phyloP scores from a whole-genome alignment of 345 rosid species.

The Citrus hindsii region DNA sequence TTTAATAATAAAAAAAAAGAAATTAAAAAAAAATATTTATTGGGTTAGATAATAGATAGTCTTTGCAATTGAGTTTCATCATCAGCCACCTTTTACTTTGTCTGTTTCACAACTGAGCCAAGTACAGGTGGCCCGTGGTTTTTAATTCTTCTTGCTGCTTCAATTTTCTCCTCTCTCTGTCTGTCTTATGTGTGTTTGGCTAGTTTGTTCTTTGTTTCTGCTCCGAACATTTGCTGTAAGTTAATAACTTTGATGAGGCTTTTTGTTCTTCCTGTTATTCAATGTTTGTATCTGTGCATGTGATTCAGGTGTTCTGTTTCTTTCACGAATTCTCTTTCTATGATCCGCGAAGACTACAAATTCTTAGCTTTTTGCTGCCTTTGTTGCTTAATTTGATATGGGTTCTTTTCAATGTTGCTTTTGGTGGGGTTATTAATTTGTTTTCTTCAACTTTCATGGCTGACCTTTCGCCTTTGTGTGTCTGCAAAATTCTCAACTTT shows the following conservation, averaged over 20 bases:
- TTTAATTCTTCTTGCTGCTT: slow-evolving; percentile 22
- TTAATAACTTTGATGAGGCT: slow-evolving; percentile 9
- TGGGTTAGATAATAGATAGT: slow-evolving; percentile 8
- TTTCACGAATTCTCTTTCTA: neutral
- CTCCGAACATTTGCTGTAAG: slow-evolving; percentile 29
- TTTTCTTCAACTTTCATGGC: neutral
- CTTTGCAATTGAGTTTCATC: slow-evolving; percentile 22
- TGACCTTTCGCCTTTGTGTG: neutral
- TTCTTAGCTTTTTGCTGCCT: slow-evolving; percentile 16
- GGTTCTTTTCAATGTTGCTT: slow-evolving; percentile 5
- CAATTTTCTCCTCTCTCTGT: slow-evolving; percentile 18
- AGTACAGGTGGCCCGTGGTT: slow-evolving; percentile 24
- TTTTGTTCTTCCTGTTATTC: neutral
- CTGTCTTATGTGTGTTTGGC: slow-evolving; percentile 23
- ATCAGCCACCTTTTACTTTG: slow-evolving; percentile 60
- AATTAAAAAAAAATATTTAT: neutral
- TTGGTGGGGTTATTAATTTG: slow-evolving; percentile 5
- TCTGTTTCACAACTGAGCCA: slow-evolving; percentile 52
- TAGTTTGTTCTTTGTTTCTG: slow-evolving; percentile 28
- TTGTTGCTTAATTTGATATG: slow-evolving; percentile 24
- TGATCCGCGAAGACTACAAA: neutral
- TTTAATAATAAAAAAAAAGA: neutral
- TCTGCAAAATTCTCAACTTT: slow-evolving; percentile 5
- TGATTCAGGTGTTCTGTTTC: slow-evolving; percentile 18
- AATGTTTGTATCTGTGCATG: slow-evolving; percentile 7